Conservation (phyloP, 1,284 basidiomycete genomes). For the Apiotrichum montevideense region DNA sequence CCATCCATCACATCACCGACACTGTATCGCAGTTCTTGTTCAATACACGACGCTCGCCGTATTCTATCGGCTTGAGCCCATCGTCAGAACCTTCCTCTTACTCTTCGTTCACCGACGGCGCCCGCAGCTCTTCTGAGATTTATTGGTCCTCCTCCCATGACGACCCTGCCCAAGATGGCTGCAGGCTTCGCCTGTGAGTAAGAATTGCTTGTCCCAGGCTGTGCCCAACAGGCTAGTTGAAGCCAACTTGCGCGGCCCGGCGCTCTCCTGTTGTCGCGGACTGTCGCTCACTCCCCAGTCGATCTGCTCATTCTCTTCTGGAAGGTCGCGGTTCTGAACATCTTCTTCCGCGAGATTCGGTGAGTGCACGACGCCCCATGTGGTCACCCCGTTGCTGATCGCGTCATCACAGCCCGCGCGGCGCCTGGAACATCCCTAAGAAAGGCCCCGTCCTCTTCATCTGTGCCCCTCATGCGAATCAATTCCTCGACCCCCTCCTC, state of each 20-base stretch:
- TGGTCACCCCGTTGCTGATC: too few species aligned
- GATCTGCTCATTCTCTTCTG: constrained; percentile 49
- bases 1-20: too few species aligned
- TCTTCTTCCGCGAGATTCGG: constrained; percentile 96
- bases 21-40: too few species aligned
- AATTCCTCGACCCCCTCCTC: constrained; percentile 95
- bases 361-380: constrained; percentile 10
- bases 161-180: constrained; percentile 21
- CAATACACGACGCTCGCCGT: too few species aligned
- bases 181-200: constrained; percentile 33
- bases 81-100: too few species aligned
- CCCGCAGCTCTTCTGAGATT: too few species aligned
- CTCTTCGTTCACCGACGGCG: too few species aligned
- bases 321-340: constrained; percentile 71
- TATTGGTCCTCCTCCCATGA: too few species aligned
- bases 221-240: too few species aligned
- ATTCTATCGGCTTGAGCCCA: too few species aligned
- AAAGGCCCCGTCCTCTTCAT: constrained; percentile 95
- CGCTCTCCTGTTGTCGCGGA: not conserved
- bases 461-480: constrained; percentile 90
- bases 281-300: constrained; percentile 20
- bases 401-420: constrained; percentile 57
- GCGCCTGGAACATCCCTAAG: constrained; percentile 88
- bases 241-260: not conserved
- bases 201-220: too few species aligned